These are phyloP conservation scores for Geoglossum cookeanum DNA, from an alignment of 2,329 filamentous ascomycete genomes.

Conservation along the genomic window DNA sequence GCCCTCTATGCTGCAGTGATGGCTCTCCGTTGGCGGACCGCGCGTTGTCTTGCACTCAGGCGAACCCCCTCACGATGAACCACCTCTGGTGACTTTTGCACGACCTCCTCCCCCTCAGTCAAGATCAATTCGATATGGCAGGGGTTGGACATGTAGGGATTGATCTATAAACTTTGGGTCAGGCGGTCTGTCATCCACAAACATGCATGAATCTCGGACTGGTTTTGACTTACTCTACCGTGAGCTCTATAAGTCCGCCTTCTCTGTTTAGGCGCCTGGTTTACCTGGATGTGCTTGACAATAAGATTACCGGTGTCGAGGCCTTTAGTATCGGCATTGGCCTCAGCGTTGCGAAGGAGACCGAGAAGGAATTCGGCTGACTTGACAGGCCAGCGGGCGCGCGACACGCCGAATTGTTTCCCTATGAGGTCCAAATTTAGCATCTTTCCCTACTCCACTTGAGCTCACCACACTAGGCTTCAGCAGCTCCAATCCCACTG, in stretches of 20 bases:
- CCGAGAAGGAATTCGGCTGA: conserved; percentile 94
- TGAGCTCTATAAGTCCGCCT: conserved; percentile 99
- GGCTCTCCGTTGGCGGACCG: conserved; percentile 40
- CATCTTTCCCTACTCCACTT: not conserved
- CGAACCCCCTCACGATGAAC: conserved; percentile 44
- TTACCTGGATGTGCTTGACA: conserved; percentile 99
- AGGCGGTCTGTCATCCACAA: conserved; percentile 7
- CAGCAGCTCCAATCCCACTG: not conserved
- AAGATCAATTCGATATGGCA: conserved; percentile 99
- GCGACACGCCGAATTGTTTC: conserved; percentile 97
- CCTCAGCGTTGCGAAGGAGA: conserved; percentile 93
- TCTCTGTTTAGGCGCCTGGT: conserved; percentile 99
- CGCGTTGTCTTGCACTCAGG: conserved; percentile 86
- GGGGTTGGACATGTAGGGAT: conserved; percentile 99
- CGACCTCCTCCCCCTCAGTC: conserved; percentile 88
- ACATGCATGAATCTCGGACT: not conserved
- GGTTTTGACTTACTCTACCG: conserved; percentile 68
- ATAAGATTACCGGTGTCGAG: conserved; percentile 93
- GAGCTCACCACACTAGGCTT: not conserved
- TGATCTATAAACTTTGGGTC: conserved; percentile 48
- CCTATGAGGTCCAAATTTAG: conserved; percentile 32
- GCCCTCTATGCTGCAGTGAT: conserved; percentile 33
- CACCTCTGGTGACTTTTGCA: conserved; percentile 67
- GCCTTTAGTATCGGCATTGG: conserved; percentile 92
- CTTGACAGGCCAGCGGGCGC: conserved; percentile 98